Evolutionary conservation across 306 rosid genomes (phyloP).

Genomic region (Gleditsia sinensis): DNA sequence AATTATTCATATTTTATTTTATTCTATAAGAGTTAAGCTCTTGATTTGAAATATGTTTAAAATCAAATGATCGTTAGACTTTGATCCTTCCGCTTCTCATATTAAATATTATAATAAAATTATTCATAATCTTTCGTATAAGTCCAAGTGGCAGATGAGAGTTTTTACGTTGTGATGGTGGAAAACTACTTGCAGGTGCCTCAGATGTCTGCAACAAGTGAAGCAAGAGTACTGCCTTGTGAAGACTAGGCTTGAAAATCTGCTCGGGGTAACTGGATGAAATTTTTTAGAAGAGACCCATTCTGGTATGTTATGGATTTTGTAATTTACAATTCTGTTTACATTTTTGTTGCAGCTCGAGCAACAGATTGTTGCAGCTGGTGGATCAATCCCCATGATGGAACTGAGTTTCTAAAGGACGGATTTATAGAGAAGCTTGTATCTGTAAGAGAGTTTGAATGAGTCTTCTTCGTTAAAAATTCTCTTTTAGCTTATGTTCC

Average conservation of each 20-base stretch:
- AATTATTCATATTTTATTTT: no score
- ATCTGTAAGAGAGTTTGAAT: constrained; percentile 25
- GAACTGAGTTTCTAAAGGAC: constrained; percentile 54
- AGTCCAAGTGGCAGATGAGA: no score
- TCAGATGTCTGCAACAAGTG: constrained; percentile 86
- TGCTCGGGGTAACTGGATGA: constrained; percentile 63
- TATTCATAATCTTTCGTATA: no score
- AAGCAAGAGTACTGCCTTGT: constrained; percentile 79
- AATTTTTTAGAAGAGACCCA: neutral
- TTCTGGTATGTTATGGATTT: constrained; percentile 4
- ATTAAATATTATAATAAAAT: no score
- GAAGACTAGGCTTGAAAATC: constrained; percentile 85
- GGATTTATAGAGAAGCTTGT: constrained; percentile 42
- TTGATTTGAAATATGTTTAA: no score
- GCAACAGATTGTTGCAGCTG: constrained; percentile 89
- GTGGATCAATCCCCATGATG: constrained; percentile 80
- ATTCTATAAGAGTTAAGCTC: no score
- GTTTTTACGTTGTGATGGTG: constrained; percentile 19
- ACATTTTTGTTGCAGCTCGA: constrained; percentile 72
- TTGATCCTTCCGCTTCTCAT: no score
- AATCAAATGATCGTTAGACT: no score
- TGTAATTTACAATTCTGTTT: neutral
- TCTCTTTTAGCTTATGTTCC: constrained; percentile 43
- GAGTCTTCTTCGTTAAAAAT: constrained; percentile 42
- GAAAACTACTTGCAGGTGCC: constrained; percentile 58